These are phyloP conservation scores for Lomentospora prolificans DNA, from an alignment of 2,329 filamentous ascomycete species.

Conservation along the genomic window DNA sequence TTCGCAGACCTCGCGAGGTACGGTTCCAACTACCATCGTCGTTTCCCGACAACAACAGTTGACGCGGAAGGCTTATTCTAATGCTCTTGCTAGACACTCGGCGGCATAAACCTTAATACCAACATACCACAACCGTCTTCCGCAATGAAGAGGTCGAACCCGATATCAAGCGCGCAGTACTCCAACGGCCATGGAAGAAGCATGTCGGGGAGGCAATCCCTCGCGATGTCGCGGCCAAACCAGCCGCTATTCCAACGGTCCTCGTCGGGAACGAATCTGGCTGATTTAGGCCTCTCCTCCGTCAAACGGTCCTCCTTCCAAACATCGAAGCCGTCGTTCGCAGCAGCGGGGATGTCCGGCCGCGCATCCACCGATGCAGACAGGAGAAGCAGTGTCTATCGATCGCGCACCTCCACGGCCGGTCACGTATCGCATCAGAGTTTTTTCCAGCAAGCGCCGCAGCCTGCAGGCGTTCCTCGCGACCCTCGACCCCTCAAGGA, in stretches of 20 bases:
- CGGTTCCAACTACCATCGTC: constrained; percentile 17
- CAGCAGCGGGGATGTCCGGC: constrained; percentile 13
- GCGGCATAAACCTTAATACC: constrained; percentile 71
- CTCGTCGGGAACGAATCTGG: constrained; percentile 72
- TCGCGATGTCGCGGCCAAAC: constrained; percentile 71
- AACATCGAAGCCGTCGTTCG: constrained; percentile 55
- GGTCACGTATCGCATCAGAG: constrained; percentile 72
- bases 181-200: constrained; percentile 66
- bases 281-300: constrained; percentile 71
- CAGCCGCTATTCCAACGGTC: constrained; percentile 82
- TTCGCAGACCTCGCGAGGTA: constrained; percentile 86
- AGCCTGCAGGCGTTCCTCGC: constrained; percentile 68
- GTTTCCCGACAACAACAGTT: too few relatives aligned
- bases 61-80: background rate
- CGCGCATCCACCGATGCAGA: constrained; percentile 43
- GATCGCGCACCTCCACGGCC: constrained; percentile 54
- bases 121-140: constrained; percentile 85
- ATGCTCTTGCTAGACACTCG: constrained; percentile 59
- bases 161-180: constrained; percentile 56
- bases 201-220: constrained; percentile 75
- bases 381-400: constrained; percentile 75
- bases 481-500: constrained; percentile 85
- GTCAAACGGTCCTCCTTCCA: constrained; percentile 76
- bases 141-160: constrained; percentile 86
- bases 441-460: constrained; percentile 84